These are phyloP conservation scores for Funneliformis caledonium DNA, from an alignment of 371 early-diverging fungal genomes.

Conservation along the genomic window DNA sequence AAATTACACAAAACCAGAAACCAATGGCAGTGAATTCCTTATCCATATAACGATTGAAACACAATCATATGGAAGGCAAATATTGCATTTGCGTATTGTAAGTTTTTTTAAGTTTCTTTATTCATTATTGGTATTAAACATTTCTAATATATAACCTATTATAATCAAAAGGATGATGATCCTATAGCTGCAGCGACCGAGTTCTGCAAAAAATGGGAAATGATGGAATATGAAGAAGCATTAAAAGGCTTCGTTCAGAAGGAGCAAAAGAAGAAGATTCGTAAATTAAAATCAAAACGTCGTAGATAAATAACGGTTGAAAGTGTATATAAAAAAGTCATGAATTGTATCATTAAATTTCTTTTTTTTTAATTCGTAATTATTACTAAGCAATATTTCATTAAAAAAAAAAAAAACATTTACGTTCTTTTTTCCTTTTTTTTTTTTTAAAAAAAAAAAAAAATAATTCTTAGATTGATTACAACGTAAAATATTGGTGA, in stretches of 20 bases:
- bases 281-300: background rate
- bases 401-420: no score
- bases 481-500: no score
- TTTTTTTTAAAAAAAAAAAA: no score
- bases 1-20: background rate
- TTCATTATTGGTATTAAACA: background rate
- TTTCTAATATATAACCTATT: background rate
- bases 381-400: no score
- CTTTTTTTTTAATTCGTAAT: no score
- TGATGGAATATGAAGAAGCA: background rate
- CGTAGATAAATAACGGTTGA: background rate
- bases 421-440: no score
- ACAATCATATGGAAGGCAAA: background rate
- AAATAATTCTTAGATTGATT: no score
- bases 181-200: background rate
- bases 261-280: background rate
- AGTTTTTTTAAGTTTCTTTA: background rate
- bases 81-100: background rate
- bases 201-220: conserved; percentile 25
- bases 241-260: background rate
- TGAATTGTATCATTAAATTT: no score
- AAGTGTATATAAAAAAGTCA: no score
- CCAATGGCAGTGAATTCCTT: background rate
- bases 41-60: conserved; percentile 14
- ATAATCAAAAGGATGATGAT: conserved; percentile 18